These are phyloP conservation scores for Malassezia dermatis DNA, from an alignment of 1,284 basidiomycete species.

Conservation along the genomic window DNA sequence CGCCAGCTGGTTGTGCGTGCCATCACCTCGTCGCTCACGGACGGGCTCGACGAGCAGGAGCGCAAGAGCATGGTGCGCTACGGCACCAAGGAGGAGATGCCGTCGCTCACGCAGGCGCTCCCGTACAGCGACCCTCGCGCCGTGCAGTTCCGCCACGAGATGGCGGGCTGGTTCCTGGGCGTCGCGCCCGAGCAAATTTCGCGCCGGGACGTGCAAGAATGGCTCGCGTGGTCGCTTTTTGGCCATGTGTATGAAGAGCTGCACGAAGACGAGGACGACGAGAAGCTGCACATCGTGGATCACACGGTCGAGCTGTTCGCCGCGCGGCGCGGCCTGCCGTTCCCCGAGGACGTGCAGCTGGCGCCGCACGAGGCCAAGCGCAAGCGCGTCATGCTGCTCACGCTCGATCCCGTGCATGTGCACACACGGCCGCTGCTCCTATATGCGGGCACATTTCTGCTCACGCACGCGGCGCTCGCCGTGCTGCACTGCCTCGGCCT, in stretches of 20 bases:
- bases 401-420: conserved; percentile 40
- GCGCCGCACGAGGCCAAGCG: neutral
- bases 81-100: neutral
- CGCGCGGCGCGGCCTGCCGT: conserved; percentile 33
- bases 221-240: conserved; percentile 43
- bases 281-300: conserved; percentile 23
- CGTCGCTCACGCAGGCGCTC: conserved; percentile 16
- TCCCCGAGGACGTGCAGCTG: conserved; percentile 19
- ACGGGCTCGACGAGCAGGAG: conserved; percentile 19
- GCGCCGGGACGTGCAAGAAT: conserved; percentile 33
- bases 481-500: conserved; percentile 18
- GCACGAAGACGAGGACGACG: conserved; percentile 20
- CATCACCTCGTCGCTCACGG: conserved; percentile 24
- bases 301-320: conserved; percentile 29
- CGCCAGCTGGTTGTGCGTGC: conserved; percentile 23
- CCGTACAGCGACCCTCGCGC: conserved; percentile 32
- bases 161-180: conserved; percentile 36
- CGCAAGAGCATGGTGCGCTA: neutral
- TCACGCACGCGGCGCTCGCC: conserved; percentile 5
- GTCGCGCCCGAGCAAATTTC: conserved; percentile 23
- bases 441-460: conserved; percentile 20
- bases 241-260: conserved; percentile 26
- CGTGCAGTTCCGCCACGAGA: conserved; percentile 26
- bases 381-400: conserved; percentile 35
- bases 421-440: conserved; percentile 21